Base-by-base conservation (phyloP, 2,329 filamentous ascomycete species). In the Penicillium sp. region DNA sequence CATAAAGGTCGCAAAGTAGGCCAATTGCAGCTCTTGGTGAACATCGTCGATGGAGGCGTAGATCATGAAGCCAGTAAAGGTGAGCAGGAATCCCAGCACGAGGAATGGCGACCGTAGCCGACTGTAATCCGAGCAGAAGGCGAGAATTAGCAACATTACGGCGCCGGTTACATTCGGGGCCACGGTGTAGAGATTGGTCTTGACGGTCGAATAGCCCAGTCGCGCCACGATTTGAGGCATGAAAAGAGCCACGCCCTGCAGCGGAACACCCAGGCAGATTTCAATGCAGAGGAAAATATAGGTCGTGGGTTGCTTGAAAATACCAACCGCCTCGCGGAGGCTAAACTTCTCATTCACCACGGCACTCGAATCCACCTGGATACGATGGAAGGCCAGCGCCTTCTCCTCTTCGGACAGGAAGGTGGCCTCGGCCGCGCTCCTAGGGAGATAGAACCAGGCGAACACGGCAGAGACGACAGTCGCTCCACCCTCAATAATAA, bases 131-230 rank as follows among this genome's bases (percentile, higher is more conserved):
- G 83, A 88, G 4, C 78, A 69, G 58, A 89, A 91, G 0, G 86
- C 87, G 0, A 91, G 74, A 12, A 90, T 70, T 0, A 92, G 74
- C 3, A 91, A 74, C 77, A 89, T 84, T 1, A 80, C 79, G 0
- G 87, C 86, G 1, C 88, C 88, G 0, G 81, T 82, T 40, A 89
- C 78, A 60, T 91, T 92, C 1, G 88, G 88, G 0, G 88, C 88
- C 0, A 92, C 87, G 0, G 88, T 91, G 70, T 88, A 90, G 0
- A 92, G 76, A 60, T 93, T 92, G 0, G 87, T 90, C 60, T 82
- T 81, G 52, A 82, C 75, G n/a, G 74, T 77, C 42, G 65, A 57
- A 62, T 79, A 82, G 8, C 76, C 75, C 3, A 83, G 69, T 2
- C 78, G 67, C 3, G 66, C 66, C 18, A 83, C 73, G 53, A 83